Conservation (phyloP, 805 yeast species). For the Candida taoyuanica region DNA sequence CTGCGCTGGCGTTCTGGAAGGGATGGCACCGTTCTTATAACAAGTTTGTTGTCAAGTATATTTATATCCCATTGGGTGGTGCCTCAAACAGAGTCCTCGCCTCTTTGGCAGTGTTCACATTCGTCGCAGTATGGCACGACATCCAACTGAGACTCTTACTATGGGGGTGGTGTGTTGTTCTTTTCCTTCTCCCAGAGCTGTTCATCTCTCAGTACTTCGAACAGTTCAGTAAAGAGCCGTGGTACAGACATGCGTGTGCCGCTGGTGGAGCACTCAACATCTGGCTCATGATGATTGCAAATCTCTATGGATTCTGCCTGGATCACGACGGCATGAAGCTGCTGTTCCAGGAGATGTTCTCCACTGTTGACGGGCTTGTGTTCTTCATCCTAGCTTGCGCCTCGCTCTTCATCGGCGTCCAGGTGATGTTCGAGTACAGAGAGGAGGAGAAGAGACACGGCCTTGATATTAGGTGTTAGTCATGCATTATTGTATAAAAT, state of each 20-base stretch:
- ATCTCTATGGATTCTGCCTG: conserved; percentile 88
- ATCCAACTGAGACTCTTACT: conserved; percentile 77
- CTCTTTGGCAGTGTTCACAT: conserved; percentile 81
- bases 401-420: conserved; percentile 77
- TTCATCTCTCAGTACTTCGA: conserved; percentile 44
- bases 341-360: conserved; percentile 64
- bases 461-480: conserved; percentile 68
- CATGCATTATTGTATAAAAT: not conserved
- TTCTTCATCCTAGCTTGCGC: conserved; percentile 58
- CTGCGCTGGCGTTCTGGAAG: conserved; percentile 95
- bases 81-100: conserved; percentile 65
- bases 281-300: conserved; percentile 98
- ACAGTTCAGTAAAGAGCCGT: conserved; percentile 42
- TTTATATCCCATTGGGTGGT: conserved; percentile 92
- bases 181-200: conserved; percentile 85
- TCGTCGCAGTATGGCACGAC: conserved; percentile 98
- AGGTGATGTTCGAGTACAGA: conserved; percentile 91
- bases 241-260: conserved; percentile 83
- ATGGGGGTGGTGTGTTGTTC: conserved; percentile 95
- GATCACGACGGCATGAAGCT: conserved; percentile 80
- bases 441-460: conserved; percentile 84
- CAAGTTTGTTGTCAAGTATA: conserved; percentile 83
- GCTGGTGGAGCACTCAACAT: conserved; percentile 84
- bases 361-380: conserved; percentile 60
- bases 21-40: conserved; percentile 97